Base-by-base conservation (phyloP, 495 filamentous ascomycete species). In the Rostrohypoxylon terebratum region DNA sequence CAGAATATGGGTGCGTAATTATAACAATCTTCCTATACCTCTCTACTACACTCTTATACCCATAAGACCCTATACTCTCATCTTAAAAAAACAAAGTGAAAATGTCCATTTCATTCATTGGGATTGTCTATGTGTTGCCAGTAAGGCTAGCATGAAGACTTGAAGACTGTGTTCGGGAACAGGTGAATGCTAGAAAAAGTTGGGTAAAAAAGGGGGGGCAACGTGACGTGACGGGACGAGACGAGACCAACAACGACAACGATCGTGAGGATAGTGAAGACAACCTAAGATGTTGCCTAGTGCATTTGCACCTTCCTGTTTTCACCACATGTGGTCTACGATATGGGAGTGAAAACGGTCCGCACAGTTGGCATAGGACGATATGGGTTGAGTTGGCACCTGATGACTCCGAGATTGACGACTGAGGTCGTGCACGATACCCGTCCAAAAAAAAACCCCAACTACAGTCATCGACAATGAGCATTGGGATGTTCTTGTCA, bases 1-100 rank as follows among this genome's bases (percentile, higher is more conserved):
- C 83, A 92, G 67, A 83, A 97, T 76, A 90, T 99, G 80, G 96
- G 96, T 98, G 84, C 78, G 92, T 87, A 55, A 28, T 33, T 8
- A 63, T 42, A 71, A 61, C 51, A 16, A 14, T 23, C 53, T 53
- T 28, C 34, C 38, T 33, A 53, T 55, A 50, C 62, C 53, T 28
- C 62, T 16, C 63, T 16, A 62, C 61, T 68, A 51, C 40, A 53
- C 34, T 34, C 0, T 42, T 28, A 59, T 59, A 14, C 25, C 47
- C 47, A 28, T 5, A 28, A 4, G 28, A 28, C 2, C 28, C 28
- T 28, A 28, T 28, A 28, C 28, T 28, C 28, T 28, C 28, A 28
- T 28, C 0, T 28, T 3, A 36, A 28, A 11, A 11, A 42, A 42
- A 42, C n/a, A 42, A 14, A 25, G 57, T 48, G 31, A 60, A 59